Conservation (phyloP, 2,329 filamentous ascomycete genomes). For the Aspergillus flavus region DNA sequence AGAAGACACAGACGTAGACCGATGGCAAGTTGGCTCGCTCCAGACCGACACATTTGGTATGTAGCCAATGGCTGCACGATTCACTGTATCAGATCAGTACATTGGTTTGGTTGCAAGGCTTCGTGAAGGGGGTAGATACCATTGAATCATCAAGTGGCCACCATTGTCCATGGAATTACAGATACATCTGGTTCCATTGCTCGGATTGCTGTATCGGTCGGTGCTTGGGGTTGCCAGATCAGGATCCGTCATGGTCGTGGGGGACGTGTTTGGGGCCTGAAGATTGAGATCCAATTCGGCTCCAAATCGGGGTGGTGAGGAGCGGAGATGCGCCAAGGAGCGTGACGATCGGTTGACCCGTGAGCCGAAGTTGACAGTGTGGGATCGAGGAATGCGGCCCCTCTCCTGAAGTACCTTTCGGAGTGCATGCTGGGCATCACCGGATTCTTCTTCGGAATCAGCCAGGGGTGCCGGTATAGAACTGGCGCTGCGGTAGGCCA, state of each 20-base stretch:
- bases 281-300: conserved; percentile 41
- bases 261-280: conserved; percentile 48
- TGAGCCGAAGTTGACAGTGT: conserved; percentile 32
- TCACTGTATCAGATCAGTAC: conserved; percentile 44
- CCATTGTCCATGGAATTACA: conserved; percentile 59
- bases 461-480: conserved; percentile 28
- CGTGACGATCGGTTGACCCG: conserved; percentile 34
- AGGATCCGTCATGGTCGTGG: conserved; percentile 54
- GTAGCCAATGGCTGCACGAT: conserved; percentile 65
- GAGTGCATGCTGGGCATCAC: conserved; percentile 51
- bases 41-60: conserved; percentile 61
- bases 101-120: not conserved
- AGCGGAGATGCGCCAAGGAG: conserved; percentile 41
- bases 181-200: conserved; percentile 59
- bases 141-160: conserved; percentile 62
- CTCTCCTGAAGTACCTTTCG: conserved; percentile 47
- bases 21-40: conserved; percentile 50
- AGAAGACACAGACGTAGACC: conserved; percentile 56
- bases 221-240: conserved; percentile 56
- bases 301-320: conserved; percentile 46
- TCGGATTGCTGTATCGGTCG: conserved; percentile 55
- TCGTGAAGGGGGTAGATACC: conserved; percentile 37
- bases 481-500: conserved; percentile 35
- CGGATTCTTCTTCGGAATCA: conserved; percentile 35
- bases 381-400: conserved; percentile 29